Conservation (phyloP, 2,329 filamentous ascomycete genomes). For the Colletotrichum sp. region DNA sequence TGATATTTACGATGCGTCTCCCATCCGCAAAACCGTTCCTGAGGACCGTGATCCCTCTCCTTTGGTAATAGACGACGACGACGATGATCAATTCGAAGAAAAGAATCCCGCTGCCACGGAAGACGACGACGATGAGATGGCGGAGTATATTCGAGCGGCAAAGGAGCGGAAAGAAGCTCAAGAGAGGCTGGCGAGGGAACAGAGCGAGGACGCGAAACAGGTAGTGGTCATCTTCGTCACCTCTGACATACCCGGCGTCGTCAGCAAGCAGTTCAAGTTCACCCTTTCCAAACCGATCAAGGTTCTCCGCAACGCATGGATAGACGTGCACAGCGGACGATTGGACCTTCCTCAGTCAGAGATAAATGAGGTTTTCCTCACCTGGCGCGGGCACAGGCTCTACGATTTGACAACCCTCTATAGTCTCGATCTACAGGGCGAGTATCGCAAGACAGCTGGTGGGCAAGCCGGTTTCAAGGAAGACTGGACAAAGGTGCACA, state of each 20-base stretch:
- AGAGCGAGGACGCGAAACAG: slow-evolving; percentile 27
- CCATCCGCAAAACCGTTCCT: slow-evolving; percentile 4
- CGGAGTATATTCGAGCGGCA: slow-evolving; percentile 50
- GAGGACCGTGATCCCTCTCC: slow-evolving; percentile 13
- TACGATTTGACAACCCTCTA: slow-evolving; percentile 79
- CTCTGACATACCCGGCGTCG: slow-evolving; percentile 67
- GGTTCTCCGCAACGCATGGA: slow-evolving; percentile 74
- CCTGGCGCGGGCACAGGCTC: slow-evolving; percentile 75
- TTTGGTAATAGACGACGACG: slow-evolving; percentile 25
- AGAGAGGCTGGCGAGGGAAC: slow-evolving; percentile 42
- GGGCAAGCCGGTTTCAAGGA: slow-evolving; percentile 47
- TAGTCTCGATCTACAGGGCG: slow-evolving; percentile 63
- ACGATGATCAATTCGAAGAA: slow-evolving; percentile 24
- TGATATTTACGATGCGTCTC: slow-evolving; percentile 19
- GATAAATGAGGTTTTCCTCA: slow-evolving; percentile 70
- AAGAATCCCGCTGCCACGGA: slow-evolving; percentile 9
- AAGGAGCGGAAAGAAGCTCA: slow-evolving; percentile 42
- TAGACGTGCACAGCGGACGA: slow-evolving; percentile 58
- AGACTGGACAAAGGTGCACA: slow-evolving; percentile 66
- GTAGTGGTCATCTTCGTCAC: slow-evolving; percentile 52
- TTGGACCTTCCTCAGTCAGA: slow-evolving; percentile 41
- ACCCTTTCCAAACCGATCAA: slow-evolving; percentile 71
- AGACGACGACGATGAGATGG: slow-evolving; percentile 43
- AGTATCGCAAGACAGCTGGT: slow-evolving; percentile 46
- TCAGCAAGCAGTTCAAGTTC: slow-evolving; percentile 62